Evolutionary conservation across 345 rosid genomes (phyloP).

Genomic region (Eucalyptus dawsonii): DNA sequence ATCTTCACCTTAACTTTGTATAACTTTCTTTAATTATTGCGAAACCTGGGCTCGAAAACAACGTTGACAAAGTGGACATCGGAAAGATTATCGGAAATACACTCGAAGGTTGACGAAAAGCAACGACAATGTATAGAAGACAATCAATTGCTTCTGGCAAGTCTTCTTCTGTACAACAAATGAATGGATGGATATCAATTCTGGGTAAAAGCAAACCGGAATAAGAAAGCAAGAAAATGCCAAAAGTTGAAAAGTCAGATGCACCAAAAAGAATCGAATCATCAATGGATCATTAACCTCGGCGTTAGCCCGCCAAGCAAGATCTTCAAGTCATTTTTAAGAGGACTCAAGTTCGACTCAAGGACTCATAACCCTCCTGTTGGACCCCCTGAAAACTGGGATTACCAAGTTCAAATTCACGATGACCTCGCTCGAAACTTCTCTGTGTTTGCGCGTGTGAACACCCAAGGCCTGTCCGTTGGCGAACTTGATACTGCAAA

Average conservation of each 20-base stretch:
- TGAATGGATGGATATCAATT: neutral
- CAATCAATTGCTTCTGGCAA: neutral
- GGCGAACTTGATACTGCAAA: neutral
- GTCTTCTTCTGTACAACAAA: neutral
- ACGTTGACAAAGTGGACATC: neutral
- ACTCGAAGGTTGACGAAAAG: neutral
- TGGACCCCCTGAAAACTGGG: neutral
- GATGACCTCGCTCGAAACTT: neutral
- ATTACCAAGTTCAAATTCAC: neutral
- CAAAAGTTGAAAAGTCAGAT: neutral
- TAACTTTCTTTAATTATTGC: neutral
- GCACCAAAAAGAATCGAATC: neutral
- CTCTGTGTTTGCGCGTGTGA: conserved; percentile 2
- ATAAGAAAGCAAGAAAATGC: neutral
- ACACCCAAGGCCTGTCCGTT: conserved; percentile 6
- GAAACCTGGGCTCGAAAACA: neutral
- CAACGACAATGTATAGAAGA: neutral
- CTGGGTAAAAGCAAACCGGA: neutral
- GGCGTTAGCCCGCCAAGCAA: neutral
- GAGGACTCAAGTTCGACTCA: conserved; percentile 2
- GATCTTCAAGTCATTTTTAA: conserved; percentile 3
- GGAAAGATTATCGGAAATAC: neutral
- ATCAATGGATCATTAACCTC: neutral
- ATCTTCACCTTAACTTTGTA: neutral
- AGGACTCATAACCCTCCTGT: neutral